Evolutionary conservation across 331 rosid genomes (phyloP).

Genomic region (Malus hybrid): DNA sequence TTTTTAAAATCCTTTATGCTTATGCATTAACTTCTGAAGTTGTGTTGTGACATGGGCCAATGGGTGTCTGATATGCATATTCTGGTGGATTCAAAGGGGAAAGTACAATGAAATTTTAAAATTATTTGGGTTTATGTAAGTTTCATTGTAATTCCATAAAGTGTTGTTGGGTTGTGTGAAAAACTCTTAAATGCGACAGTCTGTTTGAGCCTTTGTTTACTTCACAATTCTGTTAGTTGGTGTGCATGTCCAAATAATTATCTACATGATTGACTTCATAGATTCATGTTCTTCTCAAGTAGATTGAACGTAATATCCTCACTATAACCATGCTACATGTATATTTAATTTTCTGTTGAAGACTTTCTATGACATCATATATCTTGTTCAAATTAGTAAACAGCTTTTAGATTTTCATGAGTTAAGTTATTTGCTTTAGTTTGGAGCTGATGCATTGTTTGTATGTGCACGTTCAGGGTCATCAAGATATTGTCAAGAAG

Average conservation of each 20-base stretch:
- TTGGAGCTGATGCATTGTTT: conserved; percentile 19
- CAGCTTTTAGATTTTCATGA: not conserved
- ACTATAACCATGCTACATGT: not conserved
- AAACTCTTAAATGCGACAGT: not conserved
- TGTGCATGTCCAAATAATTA: not conserved
- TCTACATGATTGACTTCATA: not conserved
- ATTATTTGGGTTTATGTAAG: not conserved
- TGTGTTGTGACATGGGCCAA: not conserved
- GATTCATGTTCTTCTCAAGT: not conserved
- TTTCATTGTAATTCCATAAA: not conserved
- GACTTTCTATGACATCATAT: not conserved
- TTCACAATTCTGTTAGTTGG: not conserved
- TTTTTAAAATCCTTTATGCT: not conserved
- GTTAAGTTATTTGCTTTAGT: not conserved
- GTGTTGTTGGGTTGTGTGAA: not conserved
- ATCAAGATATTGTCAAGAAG: conserved; percentile 72
- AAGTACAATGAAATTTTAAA: not conserved
- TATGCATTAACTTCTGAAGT: not conserved
- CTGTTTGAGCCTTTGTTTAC: not conserved
- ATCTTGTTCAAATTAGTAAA: not conserved
- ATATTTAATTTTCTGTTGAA: not conserved
- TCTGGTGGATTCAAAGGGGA: not conserved
- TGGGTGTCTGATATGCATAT: not conserved
- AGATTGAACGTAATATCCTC: not conserved
- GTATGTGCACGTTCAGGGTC: conserved; percentile 46